A percentile compares a stretch with the other conserved stretches of the same genome.
phyloP scores from a whole-genome alignment of 2,329 filamentous ascomycete genomes.

The Capronia coronata region DNA sequence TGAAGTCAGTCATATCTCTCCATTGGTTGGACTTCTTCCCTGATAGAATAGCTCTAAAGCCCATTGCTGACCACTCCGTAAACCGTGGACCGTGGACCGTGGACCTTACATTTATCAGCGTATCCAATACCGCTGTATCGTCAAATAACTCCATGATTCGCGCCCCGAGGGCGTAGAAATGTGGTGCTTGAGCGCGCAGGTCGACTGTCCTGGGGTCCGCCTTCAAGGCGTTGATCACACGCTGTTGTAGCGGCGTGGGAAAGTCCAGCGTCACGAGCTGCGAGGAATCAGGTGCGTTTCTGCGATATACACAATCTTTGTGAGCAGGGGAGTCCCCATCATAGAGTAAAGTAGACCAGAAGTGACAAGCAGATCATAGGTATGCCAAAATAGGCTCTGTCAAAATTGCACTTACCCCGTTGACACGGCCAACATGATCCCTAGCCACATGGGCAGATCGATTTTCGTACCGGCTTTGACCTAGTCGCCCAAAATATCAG shows the following conservation, averaged over 20 bases:
- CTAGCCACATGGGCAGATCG: conserved; percentile 85
- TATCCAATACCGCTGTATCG: conserved; percentile 70
- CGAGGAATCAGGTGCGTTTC: conserved; percentile 27
- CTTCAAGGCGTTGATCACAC: conserved; percentile 82
- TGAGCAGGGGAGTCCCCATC: no score
- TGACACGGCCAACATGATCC: conserved; percentile 77
- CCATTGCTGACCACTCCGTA: neutral
- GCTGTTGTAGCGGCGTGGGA: conserved; percentile 66
- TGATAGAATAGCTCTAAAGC: neutral
- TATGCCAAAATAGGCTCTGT: neutral
- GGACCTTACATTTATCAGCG: conserved; percentile 54
- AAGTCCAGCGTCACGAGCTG: conserved; percentile 75
- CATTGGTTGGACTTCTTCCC: no score
- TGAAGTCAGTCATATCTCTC: neutral
- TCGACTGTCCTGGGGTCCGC: conserved; percentile 83
- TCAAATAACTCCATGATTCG: conserved; percentile 87
- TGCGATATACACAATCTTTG: conserved; percentile 1
- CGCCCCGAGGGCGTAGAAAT: conserved; percentile 82
- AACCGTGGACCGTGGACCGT: no score
- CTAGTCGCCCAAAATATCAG: conserved; percentile 34
- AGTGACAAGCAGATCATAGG: neutral
- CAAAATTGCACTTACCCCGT: conserved; percentile 37
- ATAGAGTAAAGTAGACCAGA: neutral
- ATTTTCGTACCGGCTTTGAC: conserved; percentile 76
- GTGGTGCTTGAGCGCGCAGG: conserved; percentile 70